These are phyloP conservation scores for Eucalyptus cloeziana DNA, from an alignment of 345 rosid species.

Conservation along the genomic window DNA sequence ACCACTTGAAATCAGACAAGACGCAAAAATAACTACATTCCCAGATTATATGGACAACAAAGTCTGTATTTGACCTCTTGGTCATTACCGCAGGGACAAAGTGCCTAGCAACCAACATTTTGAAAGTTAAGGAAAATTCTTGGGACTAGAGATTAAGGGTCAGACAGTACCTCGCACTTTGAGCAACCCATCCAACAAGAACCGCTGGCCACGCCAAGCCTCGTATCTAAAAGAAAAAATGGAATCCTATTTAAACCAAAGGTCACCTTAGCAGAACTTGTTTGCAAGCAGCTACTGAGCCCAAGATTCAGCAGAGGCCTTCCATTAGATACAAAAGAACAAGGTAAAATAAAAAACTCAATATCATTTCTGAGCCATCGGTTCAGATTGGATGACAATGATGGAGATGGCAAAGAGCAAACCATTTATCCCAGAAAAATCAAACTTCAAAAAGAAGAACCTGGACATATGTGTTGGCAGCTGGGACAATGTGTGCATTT, in stretches of 20 bases:
- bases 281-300: neutral
- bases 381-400: neutral
- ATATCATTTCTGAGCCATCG: neutral
- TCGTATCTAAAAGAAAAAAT: constrained; percentile 5
- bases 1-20: neutral
- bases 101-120: neutral
- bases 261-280: neutral
- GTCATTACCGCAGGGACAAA: neutral
- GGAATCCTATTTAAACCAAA: neutral
- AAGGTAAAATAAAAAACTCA: neutral
- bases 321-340: neutral
- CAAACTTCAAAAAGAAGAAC: neutral
- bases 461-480: constrained; percentile 35
- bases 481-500: constrained; percentile 22
- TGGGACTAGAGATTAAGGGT: neutral
- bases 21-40: neutral
- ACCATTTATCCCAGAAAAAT: neutral
- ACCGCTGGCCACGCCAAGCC: constrained; percentile 34
- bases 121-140: neutral
- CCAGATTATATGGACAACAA: neutral
- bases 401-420: neutral
- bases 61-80: neutral
- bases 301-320: neutral
- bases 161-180: constrained; percentile 27
- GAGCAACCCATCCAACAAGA: constrained; percentile 40